These are phyloP conservation scores for Chaetoceros tenuissimus DNA, from an alignment of 108 stramenopile species.

Conservation along the genomic window DNA sequence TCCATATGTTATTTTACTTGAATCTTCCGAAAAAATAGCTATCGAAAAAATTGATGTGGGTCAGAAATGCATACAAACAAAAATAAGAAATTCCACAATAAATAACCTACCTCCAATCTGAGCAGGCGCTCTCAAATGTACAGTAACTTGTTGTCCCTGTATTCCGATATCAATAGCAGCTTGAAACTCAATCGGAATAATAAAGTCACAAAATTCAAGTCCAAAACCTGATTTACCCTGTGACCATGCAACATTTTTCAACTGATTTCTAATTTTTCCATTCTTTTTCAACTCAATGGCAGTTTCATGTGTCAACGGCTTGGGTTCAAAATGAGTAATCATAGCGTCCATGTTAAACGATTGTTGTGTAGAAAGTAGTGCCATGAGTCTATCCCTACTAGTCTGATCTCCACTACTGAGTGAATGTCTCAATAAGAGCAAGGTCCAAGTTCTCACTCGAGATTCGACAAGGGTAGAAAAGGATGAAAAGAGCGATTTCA, in stretches of 20 bases:
- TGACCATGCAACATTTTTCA: constrained; percentile 32
- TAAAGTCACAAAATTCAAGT: no score
- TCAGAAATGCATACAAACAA: not conserved
- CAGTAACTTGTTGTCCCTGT: constrained; percentile 24
- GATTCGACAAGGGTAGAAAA: constrained; percentile 46
- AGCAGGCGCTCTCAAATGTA: constrained; percentile 44
- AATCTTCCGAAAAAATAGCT: constrained; percentile 1
- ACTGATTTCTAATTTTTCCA: constrained; percentile 12
- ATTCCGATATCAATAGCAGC: constrained; percentile 24
- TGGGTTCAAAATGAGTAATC: constrained; percentile 22
- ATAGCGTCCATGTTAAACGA: constrained; percentile 23
- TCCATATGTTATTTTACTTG: constrained; percentile 22
- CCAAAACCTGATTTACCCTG: no score
- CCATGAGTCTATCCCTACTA: constrained; percentile 34
- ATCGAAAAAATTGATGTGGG: not conserved
- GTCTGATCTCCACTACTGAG: constrained; percentile 38
- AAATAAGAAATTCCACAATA: not conserved
- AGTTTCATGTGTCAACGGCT: constrained; percentile 30
- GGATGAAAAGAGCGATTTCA: constrained; percentile 32
- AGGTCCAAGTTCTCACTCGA: constrained; percentile 45
- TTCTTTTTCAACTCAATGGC: no score
- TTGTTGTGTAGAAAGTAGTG: constrained; percentile 38
- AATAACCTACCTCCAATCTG: constrained; percentile 43
- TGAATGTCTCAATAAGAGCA: constrained; percentile 48
- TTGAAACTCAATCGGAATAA: constrained; percentile 44